These are phyloP conservation scores for Podaxis sp. DNA, from an alignment of 768 basidiomycete genomes.

Conservation along the genomic window DNA sequence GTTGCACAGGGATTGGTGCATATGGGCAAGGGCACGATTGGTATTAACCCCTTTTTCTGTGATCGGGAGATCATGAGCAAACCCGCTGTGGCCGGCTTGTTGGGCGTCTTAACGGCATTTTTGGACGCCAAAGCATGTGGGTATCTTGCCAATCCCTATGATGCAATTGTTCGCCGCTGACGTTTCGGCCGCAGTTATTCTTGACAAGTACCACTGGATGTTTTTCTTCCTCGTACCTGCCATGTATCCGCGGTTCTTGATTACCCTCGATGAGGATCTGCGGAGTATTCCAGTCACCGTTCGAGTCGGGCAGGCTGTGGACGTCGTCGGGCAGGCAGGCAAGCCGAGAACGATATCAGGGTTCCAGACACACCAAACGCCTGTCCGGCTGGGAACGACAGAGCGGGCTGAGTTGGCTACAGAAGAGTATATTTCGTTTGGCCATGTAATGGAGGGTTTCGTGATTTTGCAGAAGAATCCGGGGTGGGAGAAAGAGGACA, in stretches of 20 bases:
- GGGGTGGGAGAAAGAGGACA: slow-evolving; percentile 83
- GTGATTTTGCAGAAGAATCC: slow-evolving; percentile 92
- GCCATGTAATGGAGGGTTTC: slow-evolving; percentile 88
- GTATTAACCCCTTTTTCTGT: slow-evolving; percentile 94
- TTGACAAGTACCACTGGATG: slow-evolving; percentile 99
- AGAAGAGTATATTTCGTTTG: slow-evolving; percentile 93
- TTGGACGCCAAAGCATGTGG: slow-evolving; percentile 92
- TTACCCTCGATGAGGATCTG: slow-evolving; percentile 92
- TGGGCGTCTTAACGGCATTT: slow-evolving; percentile 88
- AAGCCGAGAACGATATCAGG: slow-evolving; percentile 96
- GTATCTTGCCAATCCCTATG: slow-evolving; percentile 30
- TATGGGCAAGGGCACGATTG: slow-evolving; percentile 99
- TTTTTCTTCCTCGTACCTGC: slow-evolving; percentile 92
- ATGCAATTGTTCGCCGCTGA: neutral
- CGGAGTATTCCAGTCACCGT: slow-evolving; percentile 87
- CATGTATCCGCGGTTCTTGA: slow-evolving; percentile 98
- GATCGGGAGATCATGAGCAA: slow-evolving; percentile 90
- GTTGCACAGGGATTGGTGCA: slow-evolving; percentile 96
- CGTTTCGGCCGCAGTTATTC: slow-evolving; percentile 61
- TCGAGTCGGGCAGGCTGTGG: slow-evolving; percentile 95
- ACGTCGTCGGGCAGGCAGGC: slow-evolving; percentile 96
- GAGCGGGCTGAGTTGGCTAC: slow-evolving; percentile 96
- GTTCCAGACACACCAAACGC: slow-evolving; percentile 98
- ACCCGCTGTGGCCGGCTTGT: slow-evolving; percentile 84
- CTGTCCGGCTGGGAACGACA: slow-evolving; percentile 91